Percentiles rank a stretch among this genome's conserved stretches.
These are phyloP conservation scores for Biscogniauxia mediterranea DNA, from an alignment of 2,329 filamentous ascomycete genomes.

Conservation along the genomic window DNA sequence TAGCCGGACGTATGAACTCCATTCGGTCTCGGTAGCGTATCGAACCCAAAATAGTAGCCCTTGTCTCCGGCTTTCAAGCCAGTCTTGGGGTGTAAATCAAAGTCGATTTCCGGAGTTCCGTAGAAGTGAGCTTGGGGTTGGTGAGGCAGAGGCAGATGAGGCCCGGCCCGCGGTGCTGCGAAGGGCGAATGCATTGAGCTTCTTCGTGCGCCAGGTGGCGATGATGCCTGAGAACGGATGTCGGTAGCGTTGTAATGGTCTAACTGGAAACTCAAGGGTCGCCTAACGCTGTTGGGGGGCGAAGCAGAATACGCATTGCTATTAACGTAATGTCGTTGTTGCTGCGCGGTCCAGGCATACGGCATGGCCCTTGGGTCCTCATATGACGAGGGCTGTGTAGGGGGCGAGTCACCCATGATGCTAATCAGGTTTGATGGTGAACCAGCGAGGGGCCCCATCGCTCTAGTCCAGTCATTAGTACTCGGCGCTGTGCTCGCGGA, in stretches of 20 bases:
- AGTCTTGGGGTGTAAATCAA: conserved; percentile 47
- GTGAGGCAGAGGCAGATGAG: conserved; percentile 58
- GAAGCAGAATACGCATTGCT: conserved; percentile 32
- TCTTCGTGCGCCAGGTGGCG: conserved; percentile 36
- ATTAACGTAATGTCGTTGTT: conserved; percentile 30
- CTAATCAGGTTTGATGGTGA: conserved; percentile 36
- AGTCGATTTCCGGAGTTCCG: conserved; percentile 69
- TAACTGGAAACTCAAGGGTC: conserved; percentile 42
- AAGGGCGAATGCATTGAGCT: conserved; percentile 53
- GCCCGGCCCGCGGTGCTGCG: conserved; percentile 36
- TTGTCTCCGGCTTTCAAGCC: conserved; percentile 63
- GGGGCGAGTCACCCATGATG: conserved; percentile 37
- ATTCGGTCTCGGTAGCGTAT: conserved; percentile 57
- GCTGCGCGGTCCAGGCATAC: conserved; percentile 38
- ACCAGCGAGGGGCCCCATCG: conserved; percentile 30
- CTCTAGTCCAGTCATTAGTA: conserved; percentile 33
- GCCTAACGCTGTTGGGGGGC: conserved; percentile 30
- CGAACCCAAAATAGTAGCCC: conserved; percentile 80
- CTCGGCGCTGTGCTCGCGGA: conserved; percentile 34
- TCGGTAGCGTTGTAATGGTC: conserved; percentile 39
- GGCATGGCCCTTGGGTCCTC: conserved; percentile 30
- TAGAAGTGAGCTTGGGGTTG: conserved; percentile 68
- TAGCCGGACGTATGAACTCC: conserved; percentile 38
- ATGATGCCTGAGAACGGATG: conserved; percentile 40
- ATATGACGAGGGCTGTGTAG: conserved; percentile 37